These are phyloP conservation scores for Pancytospora philotis DNA, from an alignment of 371 early-diverging fungal genomes.

Conservation along the genomic window DNA sequence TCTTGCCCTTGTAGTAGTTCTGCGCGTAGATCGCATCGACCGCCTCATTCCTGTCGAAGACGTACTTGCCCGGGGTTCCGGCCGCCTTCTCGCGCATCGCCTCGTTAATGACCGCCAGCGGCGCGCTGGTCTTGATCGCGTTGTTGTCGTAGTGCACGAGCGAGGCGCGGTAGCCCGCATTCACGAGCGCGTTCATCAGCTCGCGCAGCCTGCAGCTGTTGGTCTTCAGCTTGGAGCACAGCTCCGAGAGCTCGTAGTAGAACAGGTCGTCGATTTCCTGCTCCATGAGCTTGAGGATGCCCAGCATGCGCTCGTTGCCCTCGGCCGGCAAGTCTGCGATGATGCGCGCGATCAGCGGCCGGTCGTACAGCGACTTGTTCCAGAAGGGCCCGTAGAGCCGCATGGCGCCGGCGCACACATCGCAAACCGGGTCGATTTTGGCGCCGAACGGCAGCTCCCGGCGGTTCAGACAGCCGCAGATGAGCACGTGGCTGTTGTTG, in stretches of 20 bases:
- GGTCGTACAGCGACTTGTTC: slow-evolving; percentile 70
- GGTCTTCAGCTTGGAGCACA: slow-evolving; percentile 38
- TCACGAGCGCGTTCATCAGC: slow-evolving; percentile 70
- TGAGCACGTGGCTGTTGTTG: slow-evolving; percentile 34
- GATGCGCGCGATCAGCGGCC: slow-evolving; percentile 65
- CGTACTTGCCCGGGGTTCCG: not conserved
- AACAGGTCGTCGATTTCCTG: slow-evolving; percentile 63
- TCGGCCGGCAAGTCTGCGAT: slow-evolving; percentile 60
- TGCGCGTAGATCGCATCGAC: slow-evolving; percentile 21
- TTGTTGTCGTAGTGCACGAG: slow-evolving; percentile 72
- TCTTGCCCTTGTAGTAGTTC: slow-evolving; percentile 32
- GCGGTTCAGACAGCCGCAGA: slow-evolving; percentile 53
- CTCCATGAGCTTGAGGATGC: slow-evolving; percentile 74
- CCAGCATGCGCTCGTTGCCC: slow-evolving; percentile 71
- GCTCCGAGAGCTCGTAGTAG: slow-evolving; percentile 47
- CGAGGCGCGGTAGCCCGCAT: slow-evolving; percentile 78
- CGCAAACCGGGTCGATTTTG: slow-evolving; percentile 36
- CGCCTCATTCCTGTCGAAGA: slow-evolving; percentile 5
- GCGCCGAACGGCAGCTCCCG: not conserved
- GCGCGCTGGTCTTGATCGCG: slow-evolving; percentile 86
- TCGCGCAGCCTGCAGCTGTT: slow-evolving; percentile 38
- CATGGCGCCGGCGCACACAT: slow-evolving; percentile 48
- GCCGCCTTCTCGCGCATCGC: slow-evolving; percentile 61
- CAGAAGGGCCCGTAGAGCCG: slow-evolving; percentile 90
- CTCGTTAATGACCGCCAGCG: slow-evolving; percentile 76